Evolutionary conservation across 2,329 filamentous ascomycete species (phyloP).

Genomic region (Macrophomina tecta): DNA sequence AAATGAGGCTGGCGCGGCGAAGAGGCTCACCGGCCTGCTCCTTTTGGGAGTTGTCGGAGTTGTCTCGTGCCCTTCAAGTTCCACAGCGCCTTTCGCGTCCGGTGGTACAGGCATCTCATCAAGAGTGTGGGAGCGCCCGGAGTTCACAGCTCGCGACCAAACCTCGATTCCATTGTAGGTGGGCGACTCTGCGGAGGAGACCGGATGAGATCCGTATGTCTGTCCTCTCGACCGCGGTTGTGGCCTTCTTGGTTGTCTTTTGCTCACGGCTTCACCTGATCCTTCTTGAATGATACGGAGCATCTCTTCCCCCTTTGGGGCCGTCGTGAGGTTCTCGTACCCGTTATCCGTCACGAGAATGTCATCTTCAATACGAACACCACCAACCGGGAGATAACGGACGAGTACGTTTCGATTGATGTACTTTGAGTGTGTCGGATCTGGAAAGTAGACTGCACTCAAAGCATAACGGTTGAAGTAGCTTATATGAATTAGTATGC

Average conservation of each 20-base stretch:
- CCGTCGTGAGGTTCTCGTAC: conserved; percentile 74
- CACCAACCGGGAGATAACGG: conserved; percentile 82
- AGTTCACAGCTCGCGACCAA: neutral
- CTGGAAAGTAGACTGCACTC: conserved; percentile 71
- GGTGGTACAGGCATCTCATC: neutral
- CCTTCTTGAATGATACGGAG: conserved; percentile 58
- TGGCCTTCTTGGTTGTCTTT: neutral
- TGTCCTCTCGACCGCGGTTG: neutral
- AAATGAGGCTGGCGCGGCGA: conserved; percentile 10
- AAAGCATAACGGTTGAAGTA: conserved; percentile 95
- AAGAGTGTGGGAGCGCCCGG: neutral
- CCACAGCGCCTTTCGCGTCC: neutral
- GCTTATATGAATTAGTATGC: conserved; percentile 55
- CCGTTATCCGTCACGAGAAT: conserved; percentile 73
- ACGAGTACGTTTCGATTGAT: conserved; percentile 77
- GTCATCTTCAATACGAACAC: conserved; percentile 76
- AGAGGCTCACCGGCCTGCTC: conserved; percentile 4
- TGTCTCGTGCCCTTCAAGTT: conserved; percentile 2
- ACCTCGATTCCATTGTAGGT: neutral
- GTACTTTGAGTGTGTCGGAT: conserved; percentile 74
- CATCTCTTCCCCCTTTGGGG: conserved; percentile 71
- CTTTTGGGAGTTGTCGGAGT: neutral
- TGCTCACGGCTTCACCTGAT: neutral
- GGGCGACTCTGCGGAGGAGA: neutral
- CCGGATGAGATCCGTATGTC: neutral